Evolutionary conservation across 495 filamentous ascomycete species (phyloP).

Genomic region (Hypoxylon lienhwacheense): DNA sequence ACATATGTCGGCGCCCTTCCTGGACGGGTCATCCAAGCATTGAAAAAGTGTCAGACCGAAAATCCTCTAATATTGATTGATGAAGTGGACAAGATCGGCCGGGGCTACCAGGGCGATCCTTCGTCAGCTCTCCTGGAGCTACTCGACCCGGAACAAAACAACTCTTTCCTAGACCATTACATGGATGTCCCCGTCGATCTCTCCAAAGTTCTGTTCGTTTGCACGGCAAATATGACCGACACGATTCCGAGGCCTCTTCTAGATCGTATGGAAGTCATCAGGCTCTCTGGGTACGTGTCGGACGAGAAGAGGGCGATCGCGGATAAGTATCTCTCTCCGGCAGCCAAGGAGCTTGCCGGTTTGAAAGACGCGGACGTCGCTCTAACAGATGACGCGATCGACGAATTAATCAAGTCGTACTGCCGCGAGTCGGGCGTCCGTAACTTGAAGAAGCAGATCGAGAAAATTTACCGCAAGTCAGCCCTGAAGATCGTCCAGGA

Average conservation of each 20-base stretch:
- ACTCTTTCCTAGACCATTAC: conserved; percentile 96
- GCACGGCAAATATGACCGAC: conserved; percentile 98
- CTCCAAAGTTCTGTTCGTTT: conserved; percentile 97
- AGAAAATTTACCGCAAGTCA: conserved; percentile 97
- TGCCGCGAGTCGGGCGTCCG: conserved; percentile 96
- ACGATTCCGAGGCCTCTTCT: conserved; percentile 94
- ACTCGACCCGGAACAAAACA: conserved; percentile 97
- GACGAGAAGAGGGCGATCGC: conserved; percentile 99
- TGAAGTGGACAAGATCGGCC: conserved; percentile 96
- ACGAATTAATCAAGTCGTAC: conserved; percentile 97
- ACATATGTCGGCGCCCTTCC: conserved; percentile 97
- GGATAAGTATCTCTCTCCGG: conserved; percentile 85
- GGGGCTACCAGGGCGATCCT: conserved; percentile 94
- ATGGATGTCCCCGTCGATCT: conserved; percentile 98
- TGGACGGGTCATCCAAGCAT: conserved; percentile 93
- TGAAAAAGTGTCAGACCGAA: conserved; percentile 99
- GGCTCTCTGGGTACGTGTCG: conserved; percentile 93
- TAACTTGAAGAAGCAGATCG: conserved; percentile 99
- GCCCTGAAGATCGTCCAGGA: conserved; percentile 97
- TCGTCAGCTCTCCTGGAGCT: conserved; percentile 93
- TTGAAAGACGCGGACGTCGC: conserved; percentile 86
- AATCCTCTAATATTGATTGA: conserved; percentile 97
- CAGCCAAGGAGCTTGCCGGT: conserved; percentile 87
- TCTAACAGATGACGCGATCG: conserved; percentile 81
- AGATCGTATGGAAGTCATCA: conserved; percentile 98